phyloP scores from a whole-genome alignment of 352 stramenopile genomes.

The Thalassiosira mediterranea region DNA sequence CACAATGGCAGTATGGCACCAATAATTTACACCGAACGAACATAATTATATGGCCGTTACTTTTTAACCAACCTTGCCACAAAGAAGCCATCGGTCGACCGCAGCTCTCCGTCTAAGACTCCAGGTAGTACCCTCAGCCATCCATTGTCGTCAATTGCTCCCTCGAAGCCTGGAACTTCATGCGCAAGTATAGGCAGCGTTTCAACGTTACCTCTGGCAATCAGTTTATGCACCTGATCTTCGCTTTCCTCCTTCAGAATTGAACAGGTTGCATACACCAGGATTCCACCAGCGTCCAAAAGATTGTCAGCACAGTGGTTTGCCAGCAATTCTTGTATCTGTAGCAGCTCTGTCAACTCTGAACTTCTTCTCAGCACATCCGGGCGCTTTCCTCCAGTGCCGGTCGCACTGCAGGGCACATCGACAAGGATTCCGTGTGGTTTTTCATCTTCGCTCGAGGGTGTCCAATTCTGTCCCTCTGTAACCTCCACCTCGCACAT shows the following conservation, averaged over 20 bases:
- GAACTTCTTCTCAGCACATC: slow-evolving; percentile 85
- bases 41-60: slow-evolving; percentile 3
- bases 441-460: slow-evolving; percentile 73
- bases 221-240: slow-evolving; percentile 73
- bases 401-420: slow-evolving; percentile 77
- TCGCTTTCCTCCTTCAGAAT: slow-evolving; percentile 94
- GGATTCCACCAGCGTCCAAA: slow-evolving; percentile 88
- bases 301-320: slow-evolving; percentile 73
- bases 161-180: slow-evolving; percentile 80
- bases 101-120: slow-evolving; percentile 49
- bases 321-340: slow-evolving; percentile 78
- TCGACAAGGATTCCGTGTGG: slow-evolving; percentile 90
- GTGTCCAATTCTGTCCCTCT: slow-evolving; percentile 77
- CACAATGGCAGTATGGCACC: too few species aligned
- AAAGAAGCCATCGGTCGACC: slow-evolving; percentile 82
- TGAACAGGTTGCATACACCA: slow-evolving; percentile 96
- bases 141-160: slow-evolving; percentile 76
- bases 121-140: slow-evolving; percentile 77
- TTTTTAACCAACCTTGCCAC: slow-evolving; percentile 67
- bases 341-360: slow-evolving; percentile 87
- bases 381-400: slow-evolving; percentile 71
- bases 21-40: not conserved
- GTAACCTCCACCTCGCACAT: slow-evolving; percentile 84
- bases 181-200: slow-evolving; percentile 64
- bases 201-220: slow-evolving; percentile 58